Base-by-base conservation (phyloP, 2,329 filamentous ascomycete species). In the Claviceps capensis region DNA sequence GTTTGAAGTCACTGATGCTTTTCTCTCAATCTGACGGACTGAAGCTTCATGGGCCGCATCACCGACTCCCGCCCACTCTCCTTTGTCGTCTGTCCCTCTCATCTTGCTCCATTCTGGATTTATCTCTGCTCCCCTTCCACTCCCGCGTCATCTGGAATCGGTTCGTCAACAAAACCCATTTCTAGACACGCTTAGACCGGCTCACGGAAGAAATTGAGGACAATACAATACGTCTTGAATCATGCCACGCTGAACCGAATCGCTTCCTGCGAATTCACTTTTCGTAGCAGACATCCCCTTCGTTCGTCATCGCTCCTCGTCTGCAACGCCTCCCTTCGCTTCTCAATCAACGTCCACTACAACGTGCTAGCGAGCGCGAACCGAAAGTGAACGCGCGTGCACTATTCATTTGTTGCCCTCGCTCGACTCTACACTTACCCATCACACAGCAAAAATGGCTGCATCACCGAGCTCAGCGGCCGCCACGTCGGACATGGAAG, bases 401-500 rank as follows among this genome's bases (percentile, higher is more conserved):
- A 9, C 34, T 5, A 22, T 13, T 13, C 19, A 7, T 26, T 26
- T 6, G 5, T 42, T 19, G 36, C 19, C 9, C 41, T 23, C 22
- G 9, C 23, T 45, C n/a, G 14, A 14, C 13, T 22, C 22, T 16
- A 5, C 13, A 5, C 6, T 22, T n/a, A 44, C 14, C 11, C 8
- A 23, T 17, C 26, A 22, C 16, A 19, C 11, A 17, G 3, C 58
- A 58, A 50, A 30, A 47, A 71, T 71, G 68, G 65, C 66, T 48
- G 66, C 68, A 34, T 70, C 71, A 41, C 69, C 70, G 41, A 66
- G 61, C 59, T 72, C 68, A 17, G 57, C 64, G 53, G 64, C 63
- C 53, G 68, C 65, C 54, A 68, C 69, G 58, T 75, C 73, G 47
- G 74, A 76, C 51, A 60, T 66, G 37, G 74, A 76, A 52, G 62